Evolutionary conservation across 2,329 filamentous ascomycete genomes (phyloP), one percentile per base, ranked within the genome.

Genomic region (Claviceps fusiformis): DNA sequence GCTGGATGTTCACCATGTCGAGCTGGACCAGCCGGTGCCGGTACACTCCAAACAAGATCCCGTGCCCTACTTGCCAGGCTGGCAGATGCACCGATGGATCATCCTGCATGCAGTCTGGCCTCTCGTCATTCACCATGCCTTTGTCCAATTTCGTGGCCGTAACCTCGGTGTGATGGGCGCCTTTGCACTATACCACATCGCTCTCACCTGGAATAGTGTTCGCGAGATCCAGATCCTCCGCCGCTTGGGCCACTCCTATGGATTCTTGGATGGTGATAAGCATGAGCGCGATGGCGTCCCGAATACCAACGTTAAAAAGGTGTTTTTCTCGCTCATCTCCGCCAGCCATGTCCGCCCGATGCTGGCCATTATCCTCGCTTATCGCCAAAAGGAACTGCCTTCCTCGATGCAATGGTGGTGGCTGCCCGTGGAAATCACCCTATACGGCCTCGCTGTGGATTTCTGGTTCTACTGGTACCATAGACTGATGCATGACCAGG

Each of bases 401-500:
- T 45, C 55, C 10, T 45, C 49, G 19, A 58, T 62, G 15, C 56
- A 57, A 27, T 65, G 67, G 58, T 56, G 55, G 13, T 64, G 61
- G 60, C 60, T 68, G 1, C 62, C 63, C 0, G 15, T 70, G 10
- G 65, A 70, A 52, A 47, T 50, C 33, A n/a, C 24, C 13, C 50
- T 57, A 3, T 57, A 57, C 41, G 45, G 53, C n/a, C 31, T 57
- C 33, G 41, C 39, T 6, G 27, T 57, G 3, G 56, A 57, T 50
- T 54, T 56, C 37, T 56, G 48, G 43, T 56, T 56, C 44, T 56
- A 56, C 49, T 56, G 55, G 55, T 54, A 57, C 29, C 56, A 57
- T 29, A 67, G 71, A 2, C 43, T 65, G 19, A 73, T 72, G 69
- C 71, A 74, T 58, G 70, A 72, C 39, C 54, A 68, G 19, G 60